These are phyloP conservation scores for Eimeria sp. DNA, from an alignment of 169 alveolate genomes.

Conservation along the genomic window DNA sequence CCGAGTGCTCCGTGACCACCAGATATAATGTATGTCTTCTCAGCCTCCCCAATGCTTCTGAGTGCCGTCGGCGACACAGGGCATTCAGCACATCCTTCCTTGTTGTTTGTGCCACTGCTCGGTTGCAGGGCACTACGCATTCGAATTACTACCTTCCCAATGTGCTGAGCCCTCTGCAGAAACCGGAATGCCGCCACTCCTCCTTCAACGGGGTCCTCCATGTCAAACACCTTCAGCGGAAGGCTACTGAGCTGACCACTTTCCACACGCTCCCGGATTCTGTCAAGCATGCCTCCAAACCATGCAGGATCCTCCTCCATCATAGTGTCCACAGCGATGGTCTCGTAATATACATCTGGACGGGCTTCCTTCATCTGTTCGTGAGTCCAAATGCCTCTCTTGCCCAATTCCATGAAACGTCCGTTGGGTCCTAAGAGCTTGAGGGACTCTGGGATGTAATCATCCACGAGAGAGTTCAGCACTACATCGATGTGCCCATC, in stretches of 20 bases:
- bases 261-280: slow-evolving; percentile 79
- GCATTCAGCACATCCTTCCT: not conserved
- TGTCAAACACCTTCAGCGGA: slow-evolving; percentile 84
- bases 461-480: slow-evolving; percentile 86
- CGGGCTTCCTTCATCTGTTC: slow-evolving; percentile 82
- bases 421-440: slow-evolving; percentile 85
- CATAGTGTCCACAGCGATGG: slow-evolving; percentile 86
- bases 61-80: slow-evolving; percentile 13
- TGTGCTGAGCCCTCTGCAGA: slow-evolving; percentile 86
- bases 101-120: not conserved
- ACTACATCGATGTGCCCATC: slow-evolving; percentile 86
- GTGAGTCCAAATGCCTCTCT: slow-evolving; percentile 86
- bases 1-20: slow-evolving; percentile 87
- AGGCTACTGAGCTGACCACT: slow-evolving; percentile 50
- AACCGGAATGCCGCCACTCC: slow-evolving; percentile 86
- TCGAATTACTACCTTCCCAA: slow-evolving; percentile 82
- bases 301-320: slow-evolving; percentile 86
- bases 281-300: slow-evolving; percentile 85
- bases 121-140: slow-evolving; percentile 65
- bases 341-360: slow-evolving; percentile 85
- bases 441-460: slow-evolving; percentile 84
- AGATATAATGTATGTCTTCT: slow-evolving; percentile 76
- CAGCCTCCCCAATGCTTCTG: not conserved
- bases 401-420: slow-evolving; percentile 90
- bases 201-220: slow-evolving; percentile 72